These are phyloP conservation scores for Camptophora hylomeconis DNA, from an alignment of 2,329 filamentous ascomycete genomes.

Conservation along the genomic window DNA sequence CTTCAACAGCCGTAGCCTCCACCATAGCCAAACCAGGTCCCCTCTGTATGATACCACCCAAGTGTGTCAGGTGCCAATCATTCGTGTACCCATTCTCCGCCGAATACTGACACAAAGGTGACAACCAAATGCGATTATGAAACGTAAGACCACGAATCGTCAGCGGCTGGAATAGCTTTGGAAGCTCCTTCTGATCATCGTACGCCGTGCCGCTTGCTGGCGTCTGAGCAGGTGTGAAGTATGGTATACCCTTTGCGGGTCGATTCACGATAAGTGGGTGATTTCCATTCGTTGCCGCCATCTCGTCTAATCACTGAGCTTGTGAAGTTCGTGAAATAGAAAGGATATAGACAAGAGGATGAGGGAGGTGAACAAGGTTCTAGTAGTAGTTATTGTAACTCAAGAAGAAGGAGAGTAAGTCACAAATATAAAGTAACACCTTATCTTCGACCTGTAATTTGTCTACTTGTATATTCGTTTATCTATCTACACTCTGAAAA, in stretches of 20 bases:
- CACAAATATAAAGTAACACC: too few relatives aligned
- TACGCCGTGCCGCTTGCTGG: conserved; percentile 33
- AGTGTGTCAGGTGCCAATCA: conserved; percentile 69
- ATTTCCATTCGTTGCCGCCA: too few relatives aligned
- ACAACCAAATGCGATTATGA: conserved; percentile 54
- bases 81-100: conserved; percentile 60
- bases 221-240: conserved; percentile 36
- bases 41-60: conserved; percentile 63
- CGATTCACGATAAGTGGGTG: too few relatives aligned
- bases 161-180: conserved; percentile 34
- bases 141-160: conserved; percentile 38
- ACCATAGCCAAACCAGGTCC: conserved; percentile 63
- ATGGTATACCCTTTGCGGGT: conserved; percentile 30
- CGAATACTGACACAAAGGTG: conserved; percentile 55
- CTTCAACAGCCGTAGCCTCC: conserved; percentile 63
- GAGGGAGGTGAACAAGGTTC: too few relatives aligned
- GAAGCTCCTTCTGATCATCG: conserved; percentile 34
- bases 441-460: too few relatives aligned
- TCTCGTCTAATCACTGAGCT: too few relatives aligned
- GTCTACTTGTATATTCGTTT: too few relatives aligned
- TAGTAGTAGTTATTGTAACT: too few relatives aligned
- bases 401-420: too few relatives aligned
- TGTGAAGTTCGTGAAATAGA: too few relatives aligned
- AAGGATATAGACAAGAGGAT: too few relatives aligned
- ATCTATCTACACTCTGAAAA: too few relatives aligned